Base-by-base conservation (phyloP, 345 rosid genomes). In the Raphanus sativus region DNA sequence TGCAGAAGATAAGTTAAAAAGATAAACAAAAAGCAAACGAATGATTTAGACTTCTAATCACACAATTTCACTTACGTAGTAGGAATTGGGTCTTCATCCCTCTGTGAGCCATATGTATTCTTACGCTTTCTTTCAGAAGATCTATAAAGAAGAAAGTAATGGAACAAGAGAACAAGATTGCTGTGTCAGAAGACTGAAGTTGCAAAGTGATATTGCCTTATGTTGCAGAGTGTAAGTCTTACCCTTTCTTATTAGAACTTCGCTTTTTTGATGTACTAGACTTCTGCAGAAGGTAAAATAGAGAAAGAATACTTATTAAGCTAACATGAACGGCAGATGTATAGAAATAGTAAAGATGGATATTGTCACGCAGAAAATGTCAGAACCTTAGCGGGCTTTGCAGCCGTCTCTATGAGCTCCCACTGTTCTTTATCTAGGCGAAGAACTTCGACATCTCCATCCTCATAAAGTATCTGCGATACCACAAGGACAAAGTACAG, bases 391-490 rank as follows among this genome's bases (percentile, higher is more conserved):
- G 80, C 25, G 38, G 86, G 40, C 75, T 90, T 95, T 75, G 80
- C 86, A 70, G 87, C 85, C 24, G 71, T 79, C 84, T 91, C 87
- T 71, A 85, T 70, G 15, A 89, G 87, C 82, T 95, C 93, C 99
- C 99, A 95, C 54, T 89, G 89, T 80, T 95, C 98, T 84, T 85
- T 95, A 33, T 89, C 89, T 32, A 95, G 83, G 74, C 86, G 83
- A 36, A 95, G 96, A 61, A 95, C 94, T 85, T 95, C 98, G 65
- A 95, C 87, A 85, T 92, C 99, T 74, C 96, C 98, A 79, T 95
- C 99, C 59, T 95, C 91, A 45, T 95, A 95, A 62, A 92, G 86
- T 74, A 92, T 83, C 98, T 95, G 81, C 38, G 10, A 73, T 52
- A 62, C n/a, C 56, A 77, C 62, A 73, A 8, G 54, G 65, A 64